phyloP scores from a whole-genome alignment of 169 alveolate genomes.

The Plasmodium fragile region DNA sequence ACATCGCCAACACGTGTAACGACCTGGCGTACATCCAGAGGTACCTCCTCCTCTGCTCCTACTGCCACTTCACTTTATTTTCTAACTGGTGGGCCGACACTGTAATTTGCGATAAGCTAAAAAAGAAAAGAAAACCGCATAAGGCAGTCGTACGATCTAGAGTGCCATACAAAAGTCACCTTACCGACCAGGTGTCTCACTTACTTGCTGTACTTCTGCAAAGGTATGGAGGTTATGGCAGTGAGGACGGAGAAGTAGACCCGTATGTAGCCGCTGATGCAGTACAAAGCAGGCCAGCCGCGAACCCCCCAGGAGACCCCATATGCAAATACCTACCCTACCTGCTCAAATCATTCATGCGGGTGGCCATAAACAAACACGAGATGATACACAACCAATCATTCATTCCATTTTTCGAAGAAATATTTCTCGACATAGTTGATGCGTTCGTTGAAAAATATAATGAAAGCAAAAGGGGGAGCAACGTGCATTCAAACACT shows the following conservation, averaged over 20 bases:
- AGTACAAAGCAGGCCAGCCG: not conserved
- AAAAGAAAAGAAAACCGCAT: constrained; percentile 16
- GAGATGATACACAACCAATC: not conserved
- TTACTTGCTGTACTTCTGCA: constrained; percentile 5
- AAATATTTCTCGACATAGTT: constrained; percentile 6
- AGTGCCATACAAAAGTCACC: constrained; percentile 35
- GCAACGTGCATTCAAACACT: not conserved
- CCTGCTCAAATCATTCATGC: constrained; percentile 23
- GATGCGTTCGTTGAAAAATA: constrained; percentile 12
- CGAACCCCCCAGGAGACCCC: not conserved
- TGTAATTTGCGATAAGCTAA: constrained; percentile 5
- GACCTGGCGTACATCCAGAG: not conserved
- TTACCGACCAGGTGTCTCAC: constrained; percentile 35
- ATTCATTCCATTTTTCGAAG: constrained; percentile 3
- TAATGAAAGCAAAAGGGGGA: not conserved
- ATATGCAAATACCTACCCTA: constrained; percentile 26
- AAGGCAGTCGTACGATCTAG: constrained; percentile 20
- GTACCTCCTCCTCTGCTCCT: constrained; percentile 20
- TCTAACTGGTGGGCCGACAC: constrained; percentile 73
- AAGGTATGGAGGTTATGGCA: not conserved
- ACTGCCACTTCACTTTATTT: constrained; percentile 35
- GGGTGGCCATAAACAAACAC: not conserved
- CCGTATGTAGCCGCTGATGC: not conserved
- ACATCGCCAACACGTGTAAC: not conserved
- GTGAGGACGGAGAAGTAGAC: not conserved